phyloP scores from a whole-genome alignment of 345 rosid species.

The Triadica sebifera region DNA sequence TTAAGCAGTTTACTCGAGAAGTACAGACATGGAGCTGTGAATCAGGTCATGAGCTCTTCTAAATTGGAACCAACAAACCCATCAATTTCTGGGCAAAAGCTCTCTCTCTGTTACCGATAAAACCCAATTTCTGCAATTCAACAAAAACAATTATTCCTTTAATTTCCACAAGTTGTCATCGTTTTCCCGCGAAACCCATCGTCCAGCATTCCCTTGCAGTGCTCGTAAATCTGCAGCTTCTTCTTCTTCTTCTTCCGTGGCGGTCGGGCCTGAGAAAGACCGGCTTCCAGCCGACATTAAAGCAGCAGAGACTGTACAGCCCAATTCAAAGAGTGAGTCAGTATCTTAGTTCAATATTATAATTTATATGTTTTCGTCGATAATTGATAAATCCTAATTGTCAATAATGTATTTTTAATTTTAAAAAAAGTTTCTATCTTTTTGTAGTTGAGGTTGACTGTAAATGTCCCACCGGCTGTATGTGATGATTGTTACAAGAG shows the following conservation, averaged over 20 bases:
- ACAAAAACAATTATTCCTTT: constrained; percentile 19
- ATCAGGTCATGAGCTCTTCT: constrained; percentile 37
- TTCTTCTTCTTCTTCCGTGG: constrained; percentile 48
- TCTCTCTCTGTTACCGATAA: constrained; percentile 23
- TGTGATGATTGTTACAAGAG: constrained; percentile 76
- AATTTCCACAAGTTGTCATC: constrained; percentile 28
- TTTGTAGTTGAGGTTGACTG: constrained; percentile 62
- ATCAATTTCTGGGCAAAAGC: constrained; percentile 11
- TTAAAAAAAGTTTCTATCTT: not conserved
- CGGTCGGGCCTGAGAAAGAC: constrained; percentile 43
- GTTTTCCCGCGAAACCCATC: constrained; percentile 37
- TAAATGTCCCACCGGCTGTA: constrained; percentile 66
- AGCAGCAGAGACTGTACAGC: constrained; percentile 54
- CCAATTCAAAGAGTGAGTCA: constrained; percentile 68
- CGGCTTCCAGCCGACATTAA: constrained; percentile 65
- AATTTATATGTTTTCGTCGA: not conserved
- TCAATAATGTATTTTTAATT: not conserved
- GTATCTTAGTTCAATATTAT: not conserved
- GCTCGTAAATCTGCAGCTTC: constrained; percentile 30
- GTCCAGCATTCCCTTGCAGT: constrained; percentile 14
- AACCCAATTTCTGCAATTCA: constrained; percentile 32
- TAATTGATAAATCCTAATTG: too few relatives aligned
- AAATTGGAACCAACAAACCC: constrained; percentile 15
- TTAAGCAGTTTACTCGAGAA: too few relatives aligned
- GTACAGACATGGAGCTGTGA: constrained; percentile 62